Percentiles rank a stretch among this genome's conserved stretches.
phyloP scores from a whole-genome alignment of 208 protist species.

The Borovskyia barvae region DNA sequence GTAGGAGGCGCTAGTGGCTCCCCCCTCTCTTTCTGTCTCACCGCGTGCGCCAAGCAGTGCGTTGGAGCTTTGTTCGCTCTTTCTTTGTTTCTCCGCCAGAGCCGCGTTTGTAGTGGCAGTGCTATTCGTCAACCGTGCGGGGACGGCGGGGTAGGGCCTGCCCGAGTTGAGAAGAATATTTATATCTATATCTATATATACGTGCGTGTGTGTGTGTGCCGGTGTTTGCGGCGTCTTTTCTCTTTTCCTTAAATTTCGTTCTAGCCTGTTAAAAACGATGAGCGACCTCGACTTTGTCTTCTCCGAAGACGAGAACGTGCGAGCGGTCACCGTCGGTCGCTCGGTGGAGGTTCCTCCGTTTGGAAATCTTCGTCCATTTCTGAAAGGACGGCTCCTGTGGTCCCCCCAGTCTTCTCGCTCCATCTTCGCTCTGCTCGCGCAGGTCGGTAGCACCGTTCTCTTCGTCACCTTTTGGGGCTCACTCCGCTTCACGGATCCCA shows the following conservation, averaged over 20 bases:
- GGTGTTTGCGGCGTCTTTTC: background rate
- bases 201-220: too few relatives aligned
- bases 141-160: too few relatives aligned
- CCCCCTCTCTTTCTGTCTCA: too few relatives aligned
- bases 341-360: conserved; percentile 13
- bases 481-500: conserved; percentile 22
- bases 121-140: too few relatives aligned
- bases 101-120: too few relatives aligned
- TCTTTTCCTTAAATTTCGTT: background rate
- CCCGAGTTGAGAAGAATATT: too few relatives aligned
- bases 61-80: too few relatives aligned
- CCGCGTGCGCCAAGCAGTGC: too few relatives aligned
- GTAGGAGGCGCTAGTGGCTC: too few relatives aligned
- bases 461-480: conserved; percentile 30
- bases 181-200: too few relatives aligned
- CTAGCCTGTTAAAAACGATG: conserved; percentile 13
- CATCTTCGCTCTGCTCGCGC: conserved; percentile 19
- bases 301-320: conserved; percentile 22
- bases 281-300: conserved; percentile 27
- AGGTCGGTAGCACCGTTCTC: conserved; percentile 4
- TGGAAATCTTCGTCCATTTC: conserved; percentile 24
- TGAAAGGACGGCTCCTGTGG: conserved; percentile 16
- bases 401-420: conserved; percentile 28
- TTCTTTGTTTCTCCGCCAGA: too few relatives aligned
- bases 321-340: conserved; percentile 3